Evolutionary conservation across 306 rosid species (phyloP), one percentile per base, ranked within the genome.

Genomic region (Glycyrrhiza uralensis): DNA sequence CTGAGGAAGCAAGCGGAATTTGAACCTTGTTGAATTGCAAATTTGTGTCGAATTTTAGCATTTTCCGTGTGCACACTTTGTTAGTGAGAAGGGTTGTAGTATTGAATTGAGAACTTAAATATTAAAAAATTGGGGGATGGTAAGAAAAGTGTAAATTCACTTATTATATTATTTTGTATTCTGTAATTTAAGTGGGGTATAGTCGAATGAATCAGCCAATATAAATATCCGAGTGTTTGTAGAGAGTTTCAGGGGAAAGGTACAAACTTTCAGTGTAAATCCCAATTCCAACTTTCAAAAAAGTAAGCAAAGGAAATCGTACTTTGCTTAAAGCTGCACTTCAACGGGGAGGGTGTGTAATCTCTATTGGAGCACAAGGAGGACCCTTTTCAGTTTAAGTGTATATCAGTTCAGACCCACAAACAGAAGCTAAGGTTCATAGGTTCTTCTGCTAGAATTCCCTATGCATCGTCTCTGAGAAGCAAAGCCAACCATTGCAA

Each of bases 261-360:
- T 75, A 2, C 55, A 76, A 76, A 2, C 62, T 78, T 78, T 52
- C n/a, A 39, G 33, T 35, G 0, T 6, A 54, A 76, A 68, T n/a
- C n/a, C n/a, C n/a, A n/a, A n/a, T 47, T 68, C 24, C 45, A 20
- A 60, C 49, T 77, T 44, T 15, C 3, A 52, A 46, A 26, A 19
- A 12, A 62, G 36, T 2, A 22, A 59, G 38, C 51, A 6, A 26
- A 29, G 47, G 46, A 68, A n/a, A 87, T 89, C 96, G 96, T 2
- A 62, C 89, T 18, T 61, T 85, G 89, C 17, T 77, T 89, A 4
- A 89, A 89, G 86, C 54, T 82, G 2, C 79, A 86, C 59, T 87
- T 85, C 64, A 86, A 69, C 79, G 93, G 90, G 0, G 97, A 85
- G n/a, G 89, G 78, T 12, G 82, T 72, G 19, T 77, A 83, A 15